A percentile compares a stretch with the other conserved stretches of the same genome.
These are phyloP conservation scores for Wickerhamomyces silvicola DNA, from an alignment of 805 yeast species.

Conservation along the genomic window DNA sequence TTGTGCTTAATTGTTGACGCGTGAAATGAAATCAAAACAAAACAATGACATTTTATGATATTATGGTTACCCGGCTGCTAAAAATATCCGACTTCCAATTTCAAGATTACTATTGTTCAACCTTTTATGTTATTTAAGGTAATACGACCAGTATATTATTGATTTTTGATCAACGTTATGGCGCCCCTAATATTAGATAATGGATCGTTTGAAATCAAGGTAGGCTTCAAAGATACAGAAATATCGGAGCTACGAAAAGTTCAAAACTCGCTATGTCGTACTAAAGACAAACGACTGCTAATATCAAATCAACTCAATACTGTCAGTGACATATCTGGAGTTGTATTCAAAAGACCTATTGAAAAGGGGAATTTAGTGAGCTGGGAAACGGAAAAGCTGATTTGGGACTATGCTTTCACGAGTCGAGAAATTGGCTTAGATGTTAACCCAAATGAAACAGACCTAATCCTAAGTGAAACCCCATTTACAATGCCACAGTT, in stretches of 20 bases:
- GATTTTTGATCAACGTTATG: no score
- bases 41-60: no score
- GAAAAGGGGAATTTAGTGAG: constrained; percentile 85
- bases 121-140: no score
- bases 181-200: constrained; percentile 65
- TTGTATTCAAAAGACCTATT: constrained; percentile 71
- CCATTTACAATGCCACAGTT: constrained; percentile 78
- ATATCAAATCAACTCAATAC: constrained; percentile 63
- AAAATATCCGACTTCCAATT: no score
- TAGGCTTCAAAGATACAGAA: constrained; percentile 37
- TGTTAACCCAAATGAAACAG: constrained; percentile 41
- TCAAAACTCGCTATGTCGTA: constrained; percentile 65
- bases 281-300: constrained; percentile 67
- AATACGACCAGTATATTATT: no score
- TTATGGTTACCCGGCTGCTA: no score
- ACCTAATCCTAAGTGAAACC: constrained; percentile 69
- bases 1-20: neutral
- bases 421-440: constrained; percentile 34
- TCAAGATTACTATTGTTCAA: no score
- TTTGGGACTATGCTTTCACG: constrained; percentile 71
- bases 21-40: constrained; percentile 14
- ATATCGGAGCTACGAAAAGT: constrained; percentile 40
- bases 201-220: constrained; percentile 80
- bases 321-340: constrained; percentile 68
- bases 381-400: constrained; percentile 84